phyloP scores from a whole-genome alignment of 2,329 filamentous ascomycete species.

The Calonectria naviculata region DNA sequence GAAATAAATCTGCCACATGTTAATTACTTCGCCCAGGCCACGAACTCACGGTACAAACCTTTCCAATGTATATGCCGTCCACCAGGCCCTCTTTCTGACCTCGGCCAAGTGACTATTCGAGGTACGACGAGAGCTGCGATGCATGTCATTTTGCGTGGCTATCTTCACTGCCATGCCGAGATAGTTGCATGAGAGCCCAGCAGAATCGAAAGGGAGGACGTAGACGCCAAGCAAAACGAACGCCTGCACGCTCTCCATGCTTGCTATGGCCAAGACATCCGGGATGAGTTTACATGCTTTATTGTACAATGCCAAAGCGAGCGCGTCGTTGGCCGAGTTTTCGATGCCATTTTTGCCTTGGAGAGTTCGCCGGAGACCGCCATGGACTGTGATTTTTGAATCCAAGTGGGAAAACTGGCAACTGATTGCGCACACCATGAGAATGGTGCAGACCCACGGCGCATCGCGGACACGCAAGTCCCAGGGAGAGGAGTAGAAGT shows the following conservation, averaged over 20 bases:
- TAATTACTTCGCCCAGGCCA: background rate
- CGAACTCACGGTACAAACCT: slow-evolving; percentile 49
- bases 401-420: slow-evolving; percentile 63
- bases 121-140: slow-evolving; percentile 60
- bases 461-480: background rate
- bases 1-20: slow-evolving; percentile 57
- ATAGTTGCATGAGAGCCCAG: slow-evolving; percentile 67
- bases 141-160: slow-evolving; percentile 71
- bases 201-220: slow-evolving; percentile 64
- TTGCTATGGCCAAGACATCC: slow-evolving; percentile 66
- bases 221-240: slow-evolving; percentile 67
- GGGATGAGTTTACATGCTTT: slow-evolving; percentile 64
- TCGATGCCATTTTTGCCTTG: background rate
- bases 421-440: slow-evolving; percentile 61
- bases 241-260: slow-evolving; percentile 67
- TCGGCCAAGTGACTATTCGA: slow-evolving; percentile 58
- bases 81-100: slow-evolving; percentile 66
- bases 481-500: background rate
- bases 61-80: slow-evolving; percentile 67
- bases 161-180: slow-evolving; percentile 66
- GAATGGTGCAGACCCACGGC: slow-evolving; percentile 52
- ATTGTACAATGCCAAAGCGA: slow-evolving; percentile 60
- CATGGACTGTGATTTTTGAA: slow-evolving; percentile 22
- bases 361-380: background rate
- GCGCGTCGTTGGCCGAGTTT: background rate